These are phyloP conservation scores for Chlamydomonas sphaeroides DNA, from an alignment of 139 green algal genomes.

Conservation along the genomic window DNA sequence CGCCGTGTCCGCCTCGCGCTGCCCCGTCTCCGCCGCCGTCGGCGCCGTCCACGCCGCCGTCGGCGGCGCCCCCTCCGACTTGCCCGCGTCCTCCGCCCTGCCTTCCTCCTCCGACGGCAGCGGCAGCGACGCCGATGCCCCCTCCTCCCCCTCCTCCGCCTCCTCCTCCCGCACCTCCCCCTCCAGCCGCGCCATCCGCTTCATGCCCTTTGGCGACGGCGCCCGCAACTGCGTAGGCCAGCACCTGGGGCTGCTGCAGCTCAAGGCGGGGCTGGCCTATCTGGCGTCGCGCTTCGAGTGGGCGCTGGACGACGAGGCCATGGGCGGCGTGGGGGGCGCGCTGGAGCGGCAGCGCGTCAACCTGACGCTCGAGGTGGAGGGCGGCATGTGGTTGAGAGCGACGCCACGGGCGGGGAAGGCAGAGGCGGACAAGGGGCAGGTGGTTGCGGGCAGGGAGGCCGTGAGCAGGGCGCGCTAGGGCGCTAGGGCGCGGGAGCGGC, in stretches of 20 bases:
- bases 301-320: not conserved
- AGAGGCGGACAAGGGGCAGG: no score
- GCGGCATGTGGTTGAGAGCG: slow-evolving; percentile 19
- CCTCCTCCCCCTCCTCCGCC: no score
- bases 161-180: not conserved
- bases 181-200: slow-evolving; percentile 4
- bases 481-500: no score
- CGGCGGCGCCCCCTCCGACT: not conserved
- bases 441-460: no score
- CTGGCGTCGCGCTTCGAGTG: not conserved
- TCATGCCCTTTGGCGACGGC: slow-evolving; percentile 32
- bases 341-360: slow-evolving; percentile 28
- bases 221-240: slow-evolving; percentile 28
- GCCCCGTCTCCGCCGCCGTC: not conserved
- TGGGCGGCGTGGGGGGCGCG: slow-evolving; percentile 12
- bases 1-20: not conserved
- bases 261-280: slow-evolving; percentile 22
- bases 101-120: no score
- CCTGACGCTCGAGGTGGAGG: slow-evolving; percentile 23
- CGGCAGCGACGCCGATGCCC: not conserved
- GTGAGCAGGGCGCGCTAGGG: no score
- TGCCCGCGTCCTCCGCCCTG: no score
- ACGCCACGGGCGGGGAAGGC: no score
- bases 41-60: not conserved
- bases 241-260: slow-evolving; percentile 18